phyloP scores from a whole-genome alignment of 2,329 filamentous ascomycete genomes.

The Thelonectria blattea region DNA sequence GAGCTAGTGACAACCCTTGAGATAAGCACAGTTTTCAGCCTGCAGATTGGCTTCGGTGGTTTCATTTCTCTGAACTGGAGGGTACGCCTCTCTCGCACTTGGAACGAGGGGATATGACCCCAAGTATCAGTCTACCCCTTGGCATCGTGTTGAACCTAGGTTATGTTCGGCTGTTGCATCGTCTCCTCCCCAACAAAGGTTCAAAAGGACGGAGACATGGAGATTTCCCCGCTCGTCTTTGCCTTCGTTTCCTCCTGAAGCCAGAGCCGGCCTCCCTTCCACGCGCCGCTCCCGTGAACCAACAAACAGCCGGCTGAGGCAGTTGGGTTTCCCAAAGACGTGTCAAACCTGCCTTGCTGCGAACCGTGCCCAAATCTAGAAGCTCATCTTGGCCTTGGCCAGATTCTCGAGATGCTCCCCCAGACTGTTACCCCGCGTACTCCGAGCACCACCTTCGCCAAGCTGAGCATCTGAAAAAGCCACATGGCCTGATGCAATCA shows the following conservation, averaged over 20 bases:
- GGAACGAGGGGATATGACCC: conserved; percentile 6
- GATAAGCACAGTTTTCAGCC: conserved; percentile 23
- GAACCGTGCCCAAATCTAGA: neutral
- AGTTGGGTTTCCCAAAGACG: neutral
- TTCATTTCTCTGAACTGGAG: conserved; percentile 11
- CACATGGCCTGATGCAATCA: conserved; percentile 10
- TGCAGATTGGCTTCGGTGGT: conserved; percentile 4
- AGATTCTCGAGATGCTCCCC: conserved; percentile 4
- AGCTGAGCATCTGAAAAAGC: neutral
- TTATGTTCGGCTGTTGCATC: conserved; percentile 25
- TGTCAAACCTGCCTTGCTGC: neutral
- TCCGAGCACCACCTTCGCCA: neutral
- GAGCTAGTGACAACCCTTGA: conserved; percentile 18
- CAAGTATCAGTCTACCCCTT: conserved; percentile 12
- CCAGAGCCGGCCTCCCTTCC: neutral
- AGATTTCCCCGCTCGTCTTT: conserved; percentile 9
- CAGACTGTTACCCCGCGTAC: neutral
- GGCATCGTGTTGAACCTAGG: conserved; percentile 19
- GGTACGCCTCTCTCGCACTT: conserved; percentile 4
- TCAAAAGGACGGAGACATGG: conserved; percentile 26
- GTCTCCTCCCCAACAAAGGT: conserved; percentile 5
- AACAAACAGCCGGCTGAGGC: neutral
- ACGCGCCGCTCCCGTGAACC: neutral
- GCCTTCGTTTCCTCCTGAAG: conserved; percentile 3
- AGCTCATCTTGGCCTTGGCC: neutral